Evolutionary conservation across 164 flowering plant genomes (phyloP).

Genomic region (Aristolochia contorta): DNA sequence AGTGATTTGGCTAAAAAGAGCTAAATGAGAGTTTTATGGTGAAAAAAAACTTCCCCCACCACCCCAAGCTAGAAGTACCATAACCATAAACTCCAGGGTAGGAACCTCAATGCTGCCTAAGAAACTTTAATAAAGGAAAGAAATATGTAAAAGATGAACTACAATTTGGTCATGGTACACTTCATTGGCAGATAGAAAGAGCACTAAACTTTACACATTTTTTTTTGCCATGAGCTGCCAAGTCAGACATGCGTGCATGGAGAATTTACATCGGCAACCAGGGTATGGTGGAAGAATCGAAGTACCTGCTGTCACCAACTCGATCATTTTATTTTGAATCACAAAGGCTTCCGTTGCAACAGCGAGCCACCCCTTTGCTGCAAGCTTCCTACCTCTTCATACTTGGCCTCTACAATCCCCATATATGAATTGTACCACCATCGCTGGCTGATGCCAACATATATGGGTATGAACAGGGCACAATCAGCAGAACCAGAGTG

Average conservation of each 20-base stretch:
- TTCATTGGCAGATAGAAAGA: slow-evolving; percentile 12
- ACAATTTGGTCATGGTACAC: slow-evolving; percentile 6
- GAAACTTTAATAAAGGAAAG: not conserved
- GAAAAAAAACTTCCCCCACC: no score
- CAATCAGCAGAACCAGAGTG: slow-evolving; percentile 16
- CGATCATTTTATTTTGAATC: not conserved
- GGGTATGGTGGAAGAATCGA: not conserved
- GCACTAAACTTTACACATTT: slow-evolving; percentile 11
- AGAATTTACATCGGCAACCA: slow-evolving; percentile 2
- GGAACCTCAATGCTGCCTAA: no score
- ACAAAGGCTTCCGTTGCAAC: slow-evolving; percentile 11
- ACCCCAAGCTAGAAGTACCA: no score
- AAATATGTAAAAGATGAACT: not conserved
- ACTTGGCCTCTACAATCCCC: slow-evolving; percentile 10
- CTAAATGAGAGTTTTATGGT: no score
- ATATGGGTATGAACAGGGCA: slow-evolving; percentile 13
- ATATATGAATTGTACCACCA: slow-evolving; percentile 13
- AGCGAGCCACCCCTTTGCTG: slow-evolving; percentile 9
- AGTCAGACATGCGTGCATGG: not conserved
- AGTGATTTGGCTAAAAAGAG: no score
- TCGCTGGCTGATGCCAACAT: slow-evolving; percentile 19
- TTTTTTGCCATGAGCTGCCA: slow-evolving; percentile 9
- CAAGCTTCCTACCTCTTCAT: slow-evolving; percentile 6
- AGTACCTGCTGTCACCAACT: not conserved
- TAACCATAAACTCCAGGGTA: no score